Evolutionary conservation across 2,329 filamentous ascomycete genomes (phyloP).

Genomic region (Stemphylium beticola): DNA sequence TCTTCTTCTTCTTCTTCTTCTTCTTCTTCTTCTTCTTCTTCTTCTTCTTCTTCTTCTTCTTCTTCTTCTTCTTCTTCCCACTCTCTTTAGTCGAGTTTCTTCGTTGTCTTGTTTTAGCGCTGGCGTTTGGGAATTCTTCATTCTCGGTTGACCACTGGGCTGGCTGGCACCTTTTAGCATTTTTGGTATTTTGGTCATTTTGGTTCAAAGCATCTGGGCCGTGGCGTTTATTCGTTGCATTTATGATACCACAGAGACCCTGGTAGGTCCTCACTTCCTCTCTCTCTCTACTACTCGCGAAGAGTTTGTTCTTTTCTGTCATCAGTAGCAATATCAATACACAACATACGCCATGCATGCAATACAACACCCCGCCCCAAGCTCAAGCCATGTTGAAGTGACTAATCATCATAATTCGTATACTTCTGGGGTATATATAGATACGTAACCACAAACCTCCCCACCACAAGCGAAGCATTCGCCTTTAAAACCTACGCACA

Average conservation of each 20-base stretch:
- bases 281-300: not conserved
- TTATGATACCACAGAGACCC: slow-evolving; percentile 16
- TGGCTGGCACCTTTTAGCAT: not conserved
- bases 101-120: slow-evolving; percentile 3
- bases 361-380: not conserved
- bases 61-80: not conserved
- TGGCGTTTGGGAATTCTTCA: slow-evolving; percentile 11
- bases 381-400: no score
- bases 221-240: slow-evolving; percentile 1
- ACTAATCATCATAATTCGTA: no score
- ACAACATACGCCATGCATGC: not conserved
- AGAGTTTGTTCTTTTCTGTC: no score
- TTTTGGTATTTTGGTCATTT: no score
- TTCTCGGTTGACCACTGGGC: not conserved
- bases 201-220: not conserved
- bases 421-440: no score
- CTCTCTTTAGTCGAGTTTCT: not conserved
- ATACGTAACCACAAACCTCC: no score
- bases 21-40: not conserved
- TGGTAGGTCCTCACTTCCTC: slow-evolving; percentile 12
- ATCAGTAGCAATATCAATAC: no score
- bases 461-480: not conserved
- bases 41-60: not conserved
- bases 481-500: not conserved
- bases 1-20: no score